Evolutionary conservation across 1,284 basidiomycete genomes (phyloP).

Genomic region (Sanghuangporus weigelae): DNA sequence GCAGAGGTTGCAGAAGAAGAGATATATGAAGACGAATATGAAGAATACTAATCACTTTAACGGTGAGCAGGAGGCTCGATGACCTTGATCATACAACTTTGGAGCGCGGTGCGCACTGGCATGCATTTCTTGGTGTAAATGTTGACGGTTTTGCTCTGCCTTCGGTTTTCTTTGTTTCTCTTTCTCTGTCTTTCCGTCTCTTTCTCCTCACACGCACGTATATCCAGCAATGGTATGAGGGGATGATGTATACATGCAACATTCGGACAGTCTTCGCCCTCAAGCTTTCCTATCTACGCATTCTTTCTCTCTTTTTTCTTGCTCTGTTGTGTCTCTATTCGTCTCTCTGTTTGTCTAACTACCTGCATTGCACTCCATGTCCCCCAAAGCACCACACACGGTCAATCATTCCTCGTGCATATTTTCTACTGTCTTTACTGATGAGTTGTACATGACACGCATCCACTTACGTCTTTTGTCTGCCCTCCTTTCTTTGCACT

Average conservation of each 20-base stretch:
- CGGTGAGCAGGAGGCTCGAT: no score
- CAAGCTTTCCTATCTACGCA: not conserved
- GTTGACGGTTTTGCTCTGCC: no score
- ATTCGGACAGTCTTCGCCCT: not conserved
- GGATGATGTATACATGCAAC: not conserved
- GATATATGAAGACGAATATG: no score
- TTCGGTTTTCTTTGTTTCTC: no score
- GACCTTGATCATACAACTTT: not conserved
- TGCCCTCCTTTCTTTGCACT: not conserved
- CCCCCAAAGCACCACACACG: not conserved
- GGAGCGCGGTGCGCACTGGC: not conserved
- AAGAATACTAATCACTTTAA: no score
- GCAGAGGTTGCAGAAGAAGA: no score
- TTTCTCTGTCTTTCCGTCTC: not conserved
- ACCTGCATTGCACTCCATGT: not conserved
- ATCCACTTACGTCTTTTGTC: not conserved
- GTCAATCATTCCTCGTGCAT: not conserved
- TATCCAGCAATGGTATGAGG: no score
- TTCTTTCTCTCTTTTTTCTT: not conserved
- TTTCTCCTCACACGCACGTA: not conserved
- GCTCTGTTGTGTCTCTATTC: not conserved
- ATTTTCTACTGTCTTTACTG: not conserved
- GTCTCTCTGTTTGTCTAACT: not conserved
- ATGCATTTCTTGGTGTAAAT: not conserved
- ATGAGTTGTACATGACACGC: not conserved